Evolutionary conservation across 768 basidiomycete species (phyloP).

Genomic region (Leccinum obscurum): DNA sequence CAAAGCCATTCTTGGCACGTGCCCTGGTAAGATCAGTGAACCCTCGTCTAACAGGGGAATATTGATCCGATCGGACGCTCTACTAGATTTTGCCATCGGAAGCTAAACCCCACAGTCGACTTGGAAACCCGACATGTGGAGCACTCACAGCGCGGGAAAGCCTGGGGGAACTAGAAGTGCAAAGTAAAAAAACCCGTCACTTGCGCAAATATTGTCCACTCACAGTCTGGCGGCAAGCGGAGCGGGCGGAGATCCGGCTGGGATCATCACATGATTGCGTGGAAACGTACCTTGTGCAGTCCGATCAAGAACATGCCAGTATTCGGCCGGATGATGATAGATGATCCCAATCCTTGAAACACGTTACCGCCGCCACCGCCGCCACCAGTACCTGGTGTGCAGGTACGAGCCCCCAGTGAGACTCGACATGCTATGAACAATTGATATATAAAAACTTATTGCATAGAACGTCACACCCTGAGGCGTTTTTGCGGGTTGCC

Average conservation of each 20-base stretch:
- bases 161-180: conserved; percentile 54
- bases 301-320: conserved; percentile 48
- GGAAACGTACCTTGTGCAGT: conserved; percentile 53
- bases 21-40: conserved; percentile 5
- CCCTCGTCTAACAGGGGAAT: background rate
- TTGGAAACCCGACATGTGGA: background rate
- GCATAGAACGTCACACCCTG: background rate
- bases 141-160: conserved; percentile 55
- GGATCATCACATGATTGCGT: background rate
- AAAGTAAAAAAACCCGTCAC: background rate
- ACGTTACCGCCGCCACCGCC: conserved; percentile 47
- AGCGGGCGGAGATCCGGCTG: conserved; percentile 44
- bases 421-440: background rate
- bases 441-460: background rate
- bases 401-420: background rate
- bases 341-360: conserved; percentile 55
- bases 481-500: background rate
- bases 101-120: conserved; percentile 35
- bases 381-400: conserved; percentile 50
- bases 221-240: conserved; percentile 67
- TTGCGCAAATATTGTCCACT: conserved; percentile 20
- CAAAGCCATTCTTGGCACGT: conserved; percentile 71
- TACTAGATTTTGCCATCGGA: conserved; percentile 49
- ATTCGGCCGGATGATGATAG: conserved; percentile 63
- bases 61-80: conserved; percentile 45